Conservation (phyloP, 805 yeast genomes). For the Pichia exigua region DNA sequence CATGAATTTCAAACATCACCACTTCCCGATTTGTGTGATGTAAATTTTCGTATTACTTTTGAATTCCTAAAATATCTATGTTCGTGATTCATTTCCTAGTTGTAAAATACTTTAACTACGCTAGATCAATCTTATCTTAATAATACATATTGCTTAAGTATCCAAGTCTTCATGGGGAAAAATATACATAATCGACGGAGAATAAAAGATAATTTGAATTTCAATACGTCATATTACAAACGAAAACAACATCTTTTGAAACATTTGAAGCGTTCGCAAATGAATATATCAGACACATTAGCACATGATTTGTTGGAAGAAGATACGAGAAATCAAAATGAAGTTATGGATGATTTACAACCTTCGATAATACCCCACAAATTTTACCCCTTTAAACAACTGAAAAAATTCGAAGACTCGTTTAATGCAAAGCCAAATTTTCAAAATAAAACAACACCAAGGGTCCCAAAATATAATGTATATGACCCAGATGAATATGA, state of each 20-base stretch:
- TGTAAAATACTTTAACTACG: too few species aligned
- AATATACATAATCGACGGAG: background rate
- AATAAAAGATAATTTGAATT: background rate
- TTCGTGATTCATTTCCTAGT: background rate
- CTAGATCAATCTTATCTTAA: background rate
- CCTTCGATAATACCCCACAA: background rate
- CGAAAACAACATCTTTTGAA: conserved; percentile 1
- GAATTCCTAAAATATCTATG: background rate
- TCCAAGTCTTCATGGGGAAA: background rate
- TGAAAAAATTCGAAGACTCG: background rate
- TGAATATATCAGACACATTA: background rate
- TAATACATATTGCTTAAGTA: background rate
- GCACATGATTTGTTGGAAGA: conserved; percentile 4
- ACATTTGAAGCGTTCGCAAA: conserved; percentile 6
- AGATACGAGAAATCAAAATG: background rate
- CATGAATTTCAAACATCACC: background rate
- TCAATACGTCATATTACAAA: background rate
- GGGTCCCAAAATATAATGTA: background rate
- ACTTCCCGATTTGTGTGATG: background rate
- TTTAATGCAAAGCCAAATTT: background rate
- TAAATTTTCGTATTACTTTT: too few species aligned
- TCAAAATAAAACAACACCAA: background rate
- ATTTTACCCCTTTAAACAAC: background rate
- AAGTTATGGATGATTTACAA: background rate
- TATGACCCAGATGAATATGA: background rate